Evolutionary conservation across 2,329 filamentous ascomycete species (phyloP).

Genomic region (Hymenoscyphus salicellus): DNA sequence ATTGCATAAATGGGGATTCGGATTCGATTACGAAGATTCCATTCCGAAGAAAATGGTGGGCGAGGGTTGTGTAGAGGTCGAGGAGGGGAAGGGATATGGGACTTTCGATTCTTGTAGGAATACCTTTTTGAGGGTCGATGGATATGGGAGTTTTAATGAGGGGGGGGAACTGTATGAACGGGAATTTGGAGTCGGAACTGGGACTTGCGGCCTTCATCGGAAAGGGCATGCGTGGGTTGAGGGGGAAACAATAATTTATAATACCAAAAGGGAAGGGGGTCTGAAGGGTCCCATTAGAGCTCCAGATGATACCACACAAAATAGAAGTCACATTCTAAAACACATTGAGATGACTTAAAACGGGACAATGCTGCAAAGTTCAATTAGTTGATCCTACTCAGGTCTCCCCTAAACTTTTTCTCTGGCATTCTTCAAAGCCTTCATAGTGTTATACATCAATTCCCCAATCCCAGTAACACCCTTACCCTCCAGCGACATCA

Average conservation of each 20-base stretch:
- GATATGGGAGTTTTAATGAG: not conserved
- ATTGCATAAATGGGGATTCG: no score
- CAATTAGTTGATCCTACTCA: not conserved
- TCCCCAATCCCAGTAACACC: slow-evolving; percentile 65
- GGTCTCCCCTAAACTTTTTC: slow-evolving; percentile 5
- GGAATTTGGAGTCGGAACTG: not conserved
- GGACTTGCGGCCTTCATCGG: not conserved
- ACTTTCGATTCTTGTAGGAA: not conserved
- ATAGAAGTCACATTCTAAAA: not conserved
- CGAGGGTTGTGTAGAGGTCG: no score
- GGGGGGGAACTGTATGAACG: not conserved
- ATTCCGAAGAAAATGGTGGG: no score
- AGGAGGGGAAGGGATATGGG: not conserved
- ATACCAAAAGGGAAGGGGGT: not conserved
- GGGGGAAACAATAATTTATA: not conserved
- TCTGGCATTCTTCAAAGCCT: slow-evolving; percentile 55
- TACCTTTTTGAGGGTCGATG: not conserved
- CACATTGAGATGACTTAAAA: not conserved
- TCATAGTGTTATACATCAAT: slow-evolving; percentile 80
- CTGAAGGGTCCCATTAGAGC: not conserved
- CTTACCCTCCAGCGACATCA: slow-evolving; percentile 62
- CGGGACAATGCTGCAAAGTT: not conserved
- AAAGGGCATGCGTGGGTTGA: not conserved
- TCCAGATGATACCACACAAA: not conserved
- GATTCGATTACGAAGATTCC: no score